Base-by-base conservation (phyloP, 1,284 basidiomycete genomes). In the Exobasidium cylindrosporum region DNA sequence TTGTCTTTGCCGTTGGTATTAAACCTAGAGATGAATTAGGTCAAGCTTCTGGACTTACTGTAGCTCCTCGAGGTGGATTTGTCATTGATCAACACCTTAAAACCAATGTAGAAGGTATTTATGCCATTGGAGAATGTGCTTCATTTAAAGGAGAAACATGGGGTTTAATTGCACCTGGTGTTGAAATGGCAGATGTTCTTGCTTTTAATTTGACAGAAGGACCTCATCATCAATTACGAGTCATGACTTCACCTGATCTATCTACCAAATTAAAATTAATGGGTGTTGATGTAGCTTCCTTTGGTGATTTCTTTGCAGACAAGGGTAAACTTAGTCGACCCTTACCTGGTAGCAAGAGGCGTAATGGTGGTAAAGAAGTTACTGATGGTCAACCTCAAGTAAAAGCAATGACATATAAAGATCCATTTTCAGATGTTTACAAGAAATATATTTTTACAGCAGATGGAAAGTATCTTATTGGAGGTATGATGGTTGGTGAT, bases 401-500 rank as follows among this genome's bases (percentile, higher is more conserved):
- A 73, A 86, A 87, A 72, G 85, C 85, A 46, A 80, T 89, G 61
- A 86, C 85, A 1, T 90, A 90, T 76, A 83, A 85, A 46, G 89
- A 90, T 74, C 89, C 89, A 0, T 89, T 90, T 77, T 82, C 66
- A 30, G 74, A 76, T 28, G 67, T 75, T 3, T 74, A 76, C 65
- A 89, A 90, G 79, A 90, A 90, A 83, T 85, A 89, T 72, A 85
- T 90, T 58, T 90, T 90, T 76, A 87, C 84, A n/a, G 83, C 83
- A 10, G 87, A 90, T 74, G 89, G 89, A 21, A 87, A 87, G 76
- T 84, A 88, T 28, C 81, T 91, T 2, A 79, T 91, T 4, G 89
- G 89, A 6, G 89, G 89, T 1, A 89, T 89, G 85, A 89, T 90
- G 88, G 85, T 90, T 14, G 89, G 89, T 1, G 88, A 90, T 72